These are phyloP conservation scores for Trichosporon inkin DNA, from an alignment of 1,284 basidiomycete genomes.

Conservation along the genomic window DNA sequence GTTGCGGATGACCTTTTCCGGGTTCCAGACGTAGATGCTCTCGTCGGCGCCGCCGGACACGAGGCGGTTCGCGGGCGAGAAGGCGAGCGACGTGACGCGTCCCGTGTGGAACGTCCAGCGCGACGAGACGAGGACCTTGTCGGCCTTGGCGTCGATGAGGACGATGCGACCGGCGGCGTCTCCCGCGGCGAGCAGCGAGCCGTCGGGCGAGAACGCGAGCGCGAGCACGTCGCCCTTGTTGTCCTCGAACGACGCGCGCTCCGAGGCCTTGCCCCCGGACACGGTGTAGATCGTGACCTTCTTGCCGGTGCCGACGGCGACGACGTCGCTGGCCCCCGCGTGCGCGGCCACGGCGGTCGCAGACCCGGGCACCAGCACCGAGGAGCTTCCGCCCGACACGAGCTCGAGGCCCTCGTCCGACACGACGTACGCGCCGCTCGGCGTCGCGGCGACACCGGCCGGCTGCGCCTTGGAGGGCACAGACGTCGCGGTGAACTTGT, in stretches of 20 bases:
- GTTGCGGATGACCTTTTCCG: conserved; percentile 69
- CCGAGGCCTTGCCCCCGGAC: conserved; percentile 22
- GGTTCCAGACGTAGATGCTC: conserved; percentile 83
- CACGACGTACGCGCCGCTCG: conserved; percentile 63
- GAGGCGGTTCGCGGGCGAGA: conserved; percentile 68
- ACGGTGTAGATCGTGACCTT: conserved; percentile 56
- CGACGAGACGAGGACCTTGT: conserved; percentile 61
- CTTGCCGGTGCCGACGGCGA: conserved; percentile 53
- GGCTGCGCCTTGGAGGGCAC: conserved; percentile 62
- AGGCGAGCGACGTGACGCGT: conserved; percentile 72
- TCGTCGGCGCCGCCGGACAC: conserved; percentile 89
- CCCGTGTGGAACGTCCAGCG: conserved; percentile 87
- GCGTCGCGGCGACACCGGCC: conserved; percentile 62
- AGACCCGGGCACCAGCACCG: conserved; percentile 20
- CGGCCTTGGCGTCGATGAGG: conserved; percentile 59
- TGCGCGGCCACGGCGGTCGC: conserved; percentile 41
- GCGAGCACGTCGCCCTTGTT: conserved; percentile 69
- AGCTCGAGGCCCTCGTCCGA: conserved; percentile 65
- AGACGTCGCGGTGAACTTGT: conserved; percentile 54
- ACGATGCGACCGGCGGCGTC: conserved; percentile 57
- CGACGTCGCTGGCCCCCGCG: conserved; percentile 31
- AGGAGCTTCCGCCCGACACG: conserved; percentile 30
- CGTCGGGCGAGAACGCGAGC: conserved; percentile 76
- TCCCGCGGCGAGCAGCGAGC: conserved; percentile 68
- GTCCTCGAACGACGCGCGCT: conserved; percentile 58